phyloP scores from a whole-genome alignment of 768 basidiomycete species.

The Russula olivacea region DNA sequence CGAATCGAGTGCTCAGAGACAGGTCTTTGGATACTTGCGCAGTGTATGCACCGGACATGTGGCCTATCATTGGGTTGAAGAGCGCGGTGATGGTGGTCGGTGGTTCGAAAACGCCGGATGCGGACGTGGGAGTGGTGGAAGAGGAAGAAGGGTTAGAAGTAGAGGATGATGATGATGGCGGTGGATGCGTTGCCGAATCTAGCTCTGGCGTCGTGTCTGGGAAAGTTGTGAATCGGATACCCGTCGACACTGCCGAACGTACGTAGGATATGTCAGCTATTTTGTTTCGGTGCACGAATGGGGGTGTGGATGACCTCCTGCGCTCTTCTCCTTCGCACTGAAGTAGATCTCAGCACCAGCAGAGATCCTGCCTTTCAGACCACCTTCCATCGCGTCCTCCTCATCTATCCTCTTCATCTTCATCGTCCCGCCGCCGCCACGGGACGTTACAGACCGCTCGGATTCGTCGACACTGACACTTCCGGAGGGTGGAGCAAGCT shows the following conservation, averaged over 20 bases:
- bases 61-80: constrained; percentile 95
- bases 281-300: neutral
- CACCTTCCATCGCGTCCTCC: constrained; percentile 88
- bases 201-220: constrained; percentile 59
- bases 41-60: constrained; percentile 86
- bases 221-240: constrained; percentile 88
- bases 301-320: constrained; percentile 54
- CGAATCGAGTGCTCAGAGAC: constrained; percentile 82
- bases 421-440: constrained; percentile 12
- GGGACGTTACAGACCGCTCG: constrained; percentile 28
- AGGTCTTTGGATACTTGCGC: constrained; percentile 83
- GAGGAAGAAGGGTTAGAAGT: constrained; percentile 25
- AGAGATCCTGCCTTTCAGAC: constrained; percentile 83
- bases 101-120: constrained; percentile 51
- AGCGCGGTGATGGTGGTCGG: constrained; percentile 93
- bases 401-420: constrained; percentile 82
- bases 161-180: constrained; percentile 28
- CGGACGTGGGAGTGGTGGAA: constrained; percentile 9
- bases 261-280: neutral
- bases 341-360: constrained; percentile 92
- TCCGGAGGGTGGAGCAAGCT: constrained; percentile 38
- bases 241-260: constrained; percentile 67
- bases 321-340: constrained; percentile 87
- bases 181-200: constrained; percentile 28
- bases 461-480: constrained; percentile 30